Evolutionary conservation across 2,329 filamentous ascomycete species (phyloP).

Genomic region (Verticillium nonalfalfae): DNA sequence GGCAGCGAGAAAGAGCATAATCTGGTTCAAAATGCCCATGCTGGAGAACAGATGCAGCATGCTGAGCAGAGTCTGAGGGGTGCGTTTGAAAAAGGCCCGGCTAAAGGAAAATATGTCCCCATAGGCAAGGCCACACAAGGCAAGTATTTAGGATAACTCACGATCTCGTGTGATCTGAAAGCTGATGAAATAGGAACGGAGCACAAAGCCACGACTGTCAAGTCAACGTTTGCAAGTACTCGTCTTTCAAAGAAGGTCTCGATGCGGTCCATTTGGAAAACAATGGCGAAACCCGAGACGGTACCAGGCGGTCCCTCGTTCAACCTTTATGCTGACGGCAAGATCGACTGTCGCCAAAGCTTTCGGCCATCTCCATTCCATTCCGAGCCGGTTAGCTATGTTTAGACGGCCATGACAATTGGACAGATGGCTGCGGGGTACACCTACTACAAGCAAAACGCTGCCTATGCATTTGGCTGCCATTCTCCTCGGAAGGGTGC

Average conservation of each 20-base stretch:
- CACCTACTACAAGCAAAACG: background rate
- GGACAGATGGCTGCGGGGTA: background rate
- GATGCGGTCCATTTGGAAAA: background rate
- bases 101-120: no score
- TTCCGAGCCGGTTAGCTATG: no score
- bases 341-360: background rate
- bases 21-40: constrained; percentile 4
- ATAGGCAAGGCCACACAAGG: no score
- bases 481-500: background rate
- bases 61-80: background rate
- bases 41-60: constrained; percentile 10
- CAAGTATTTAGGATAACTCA: no score
- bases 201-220: background rate
- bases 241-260: background rate
- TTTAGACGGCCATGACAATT: background rate
- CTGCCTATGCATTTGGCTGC: background rate
- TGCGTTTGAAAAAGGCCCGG: background rate
- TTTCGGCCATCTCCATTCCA: background rate
- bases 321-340: background rate
- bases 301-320: background rate
- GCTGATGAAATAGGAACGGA: background rate
- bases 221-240: background rate
- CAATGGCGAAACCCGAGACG: background rate
- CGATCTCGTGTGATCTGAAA: background rate
- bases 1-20: constrained; percentile 8